These are phyloP conservation scores for Gossypium australe DNA, from an alignment of 345 rosid genomes.

Conservation along the genomic window DNA sequence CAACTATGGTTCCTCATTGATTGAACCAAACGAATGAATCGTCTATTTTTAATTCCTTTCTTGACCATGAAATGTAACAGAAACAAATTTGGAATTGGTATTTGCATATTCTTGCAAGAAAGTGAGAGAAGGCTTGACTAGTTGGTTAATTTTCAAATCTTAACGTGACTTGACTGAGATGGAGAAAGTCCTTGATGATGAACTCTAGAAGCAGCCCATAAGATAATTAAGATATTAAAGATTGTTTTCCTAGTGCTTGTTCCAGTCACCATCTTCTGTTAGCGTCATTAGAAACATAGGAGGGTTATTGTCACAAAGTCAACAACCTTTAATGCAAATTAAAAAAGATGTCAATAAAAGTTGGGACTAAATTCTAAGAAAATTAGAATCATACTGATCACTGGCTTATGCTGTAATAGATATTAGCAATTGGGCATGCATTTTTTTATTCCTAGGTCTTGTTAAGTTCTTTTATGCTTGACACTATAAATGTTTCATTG, in stretches of 20 bases:
- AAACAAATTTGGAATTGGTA: background rate
- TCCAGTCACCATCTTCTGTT: background rate
- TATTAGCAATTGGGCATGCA: background rate
- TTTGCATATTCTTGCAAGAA: background rate
- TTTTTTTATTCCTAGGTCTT: background rate
- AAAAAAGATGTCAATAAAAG: background rate
- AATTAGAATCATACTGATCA: background rate
- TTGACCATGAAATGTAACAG: background rate
- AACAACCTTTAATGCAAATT: background rate
- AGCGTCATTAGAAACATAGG: background rate
- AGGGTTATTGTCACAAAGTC: background rate
- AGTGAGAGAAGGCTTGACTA: background rate
- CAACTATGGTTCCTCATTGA: slow-evolving; percentile 1
- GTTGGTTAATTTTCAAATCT: background rate
- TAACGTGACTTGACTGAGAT: background rate
- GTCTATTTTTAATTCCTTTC: background rate
- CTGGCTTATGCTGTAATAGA: background rate
- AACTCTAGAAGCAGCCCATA: background rate
- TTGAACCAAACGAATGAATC: background rate
- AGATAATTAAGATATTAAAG: background rate
- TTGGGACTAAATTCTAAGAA: background rate
- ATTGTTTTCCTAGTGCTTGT: background rate
- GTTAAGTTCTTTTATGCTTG: background rate
- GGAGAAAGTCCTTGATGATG: background rate
- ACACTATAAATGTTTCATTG: background rate